Evolutionary conservation across 306 rosid genomes (phyloP).

Genomic region (Nissolia schottii): DNA sequence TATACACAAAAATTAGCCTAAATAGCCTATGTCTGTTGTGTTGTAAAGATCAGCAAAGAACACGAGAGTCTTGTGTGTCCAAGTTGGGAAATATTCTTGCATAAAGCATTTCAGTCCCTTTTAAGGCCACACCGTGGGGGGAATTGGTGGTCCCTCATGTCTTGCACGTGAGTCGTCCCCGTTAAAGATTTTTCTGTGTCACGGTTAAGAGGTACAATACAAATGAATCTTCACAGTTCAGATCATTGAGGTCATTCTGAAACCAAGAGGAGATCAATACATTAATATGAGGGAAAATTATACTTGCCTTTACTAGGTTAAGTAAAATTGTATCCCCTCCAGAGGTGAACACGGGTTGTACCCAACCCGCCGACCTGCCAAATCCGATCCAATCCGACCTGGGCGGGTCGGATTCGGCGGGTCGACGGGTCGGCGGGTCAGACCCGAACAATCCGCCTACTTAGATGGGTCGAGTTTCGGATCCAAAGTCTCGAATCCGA

Average conservation of each 20-base stretch:
- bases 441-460: no score
- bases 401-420: no score
- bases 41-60: conserved; percentile 19
- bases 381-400: no score
- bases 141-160: conserved; percentile 13
- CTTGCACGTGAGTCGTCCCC: conserved; percentile 23
- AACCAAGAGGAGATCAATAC: not conserved
- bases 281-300: no score
- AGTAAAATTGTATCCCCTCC: no score
- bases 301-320: no score
- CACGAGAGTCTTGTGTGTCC: conserved; percentile 25
- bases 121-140: conserved; percentile 21
- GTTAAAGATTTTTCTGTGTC: conserved; percentile 22
- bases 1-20: not conserved
- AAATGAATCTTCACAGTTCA: not conserved
- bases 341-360: no score
- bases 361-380: no score
- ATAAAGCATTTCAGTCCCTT: not conserved
- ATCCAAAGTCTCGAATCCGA: no score
- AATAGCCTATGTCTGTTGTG: conserved; percentile 16
- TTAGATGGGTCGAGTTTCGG: no score
- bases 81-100: not conserved
- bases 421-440: no score
- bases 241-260: not conserved
- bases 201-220: conserved; percentile 20